Conservation (phyloP, 768 basidiomycete species). For the Rhodotorula babjevae region DNA sequence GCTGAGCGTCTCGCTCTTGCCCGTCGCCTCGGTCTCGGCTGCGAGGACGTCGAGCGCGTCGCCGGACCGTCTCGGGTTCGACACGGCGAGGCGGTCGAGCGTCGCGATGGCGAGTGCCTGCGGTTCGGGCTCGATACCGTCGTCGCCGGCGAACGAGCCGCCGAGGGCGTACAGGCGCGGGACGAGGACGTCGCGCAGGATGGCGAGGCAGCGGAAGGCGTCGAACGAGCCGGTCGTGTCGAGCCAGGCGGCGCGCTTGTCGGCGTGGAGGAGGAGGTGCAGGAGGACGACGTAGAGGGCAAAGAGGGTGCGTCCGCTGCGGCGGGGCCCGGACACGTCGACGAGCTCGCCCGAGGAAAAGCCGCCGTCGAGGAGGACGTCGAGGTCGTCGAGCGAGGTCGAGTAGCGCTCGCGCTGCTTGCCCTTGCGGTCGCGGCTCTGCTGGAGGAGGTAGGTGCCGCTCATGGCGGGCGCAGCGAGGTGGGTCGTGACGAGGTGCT, state of each 20-base stretch:
- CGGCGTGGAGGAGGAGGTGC: slow-evolving; percentile 1
- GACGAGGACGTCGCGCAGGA: slow-evolving; percentile 20
- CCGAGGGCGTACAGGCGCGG: slow-evolving; percentile 4
- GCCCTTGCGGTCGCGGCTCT: not conserved
- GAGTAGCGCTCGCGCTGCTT: not conserved
- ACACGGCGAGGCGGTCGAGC: slow-evolving; percentile 20
- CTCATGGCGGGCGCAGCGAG: not conserved
- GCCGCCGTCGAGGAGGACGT: slow-evolving; percentile 15
- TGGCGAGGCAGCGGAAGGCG: slow-evolving; percentile 12
- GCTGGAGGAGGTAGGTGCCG: not conserved
- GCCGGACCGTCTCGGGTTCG: not conserved
- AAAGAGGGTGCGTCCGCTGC: slow-evolving; percentile 4
- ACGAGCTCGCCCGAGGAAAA: slow-evolving; percentile 4
- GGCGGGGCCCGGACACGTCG: not conserved
- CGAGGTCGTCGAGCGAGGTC: slow-evolving; percentile 5
- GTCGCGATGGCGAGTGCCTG: slow-evolving; percentile 17
- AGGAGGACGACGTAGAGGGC: slow-evolving; percentile 9
- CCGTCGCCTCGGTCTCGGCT: not conserved
- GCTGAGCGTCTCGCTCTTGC: not conserved
- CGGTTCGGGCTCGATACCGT: not conserved
- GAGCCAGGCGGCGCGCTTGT: slow-evolving; percentile 10
- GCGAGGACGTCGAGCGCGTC: slow-evolving; percentile 20
- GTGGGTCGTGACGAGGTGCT: not conserved
- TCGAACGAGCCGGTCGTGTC: slow-evolving; percentile 26
- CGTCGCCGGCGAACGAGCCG: not conserved